Base-by-base conservation (phyloP, 768 basidiomycete genomes). In the Leucocoprinus sp. region DNA sequence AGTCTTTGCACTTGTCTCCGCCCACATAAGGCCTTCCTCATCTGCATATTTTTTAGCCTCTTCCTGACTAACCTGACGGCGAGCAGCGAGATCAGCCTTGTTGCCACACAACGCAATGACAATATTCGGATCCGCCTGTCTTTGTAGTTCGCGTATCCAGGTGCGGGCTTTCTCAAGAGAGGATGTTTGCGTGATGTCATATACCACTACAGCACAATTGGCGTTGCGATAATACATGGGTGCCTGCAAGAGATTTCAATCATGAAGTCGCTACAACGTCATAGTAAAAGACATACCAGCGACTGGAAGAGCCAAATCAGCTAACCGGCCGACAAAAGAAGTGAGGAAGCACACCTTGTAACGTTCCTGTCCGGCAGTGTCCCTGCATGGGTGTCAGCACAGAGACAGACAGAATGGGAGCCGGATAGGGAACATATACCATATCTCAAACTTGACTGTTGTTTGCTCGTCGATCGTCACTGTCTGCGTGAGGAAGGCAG, bases 401-500 rank as follows among this genome's bases (percentile, higher is more conserved):
- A 42, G 43, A 42, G 38, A 36, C 41, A 28, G 22, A 46, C 35
- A 42, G 43, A 42, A 39, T 35, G 42, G 26, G 22, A 49, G 41
- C 26, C 47, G 31, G 35, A 35, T 18, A 46, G 3, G 21, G 4
- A 42, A 17, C 22, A 22, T 29, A n/a, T 29, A 93, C 93, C 93
- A 95, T 60, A 95, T 95, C 70, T 97, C 95, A 60, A 99, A 98
- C 74, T 98, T 98, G 59, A 99, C 89, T 18, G 82, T 82, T 18
- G 87, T 87, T 52, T 83, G 80, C 60, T 93, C 86, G 37, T 93
- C 85, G 31, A 96, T 75, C 9, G 81, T 83, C 24, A 98, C 89
- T 2, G 93, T 96, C 64, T 98, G 95, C n/a, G 96, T 97, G 54
- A 99, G 65, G 75, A 99, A 99, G 27, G 95, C 95, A 50, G 95